Base-by-base conservation (phyloP, 2,329 filamentous ascomycete species). In the Penicillium italicum region DNA sequence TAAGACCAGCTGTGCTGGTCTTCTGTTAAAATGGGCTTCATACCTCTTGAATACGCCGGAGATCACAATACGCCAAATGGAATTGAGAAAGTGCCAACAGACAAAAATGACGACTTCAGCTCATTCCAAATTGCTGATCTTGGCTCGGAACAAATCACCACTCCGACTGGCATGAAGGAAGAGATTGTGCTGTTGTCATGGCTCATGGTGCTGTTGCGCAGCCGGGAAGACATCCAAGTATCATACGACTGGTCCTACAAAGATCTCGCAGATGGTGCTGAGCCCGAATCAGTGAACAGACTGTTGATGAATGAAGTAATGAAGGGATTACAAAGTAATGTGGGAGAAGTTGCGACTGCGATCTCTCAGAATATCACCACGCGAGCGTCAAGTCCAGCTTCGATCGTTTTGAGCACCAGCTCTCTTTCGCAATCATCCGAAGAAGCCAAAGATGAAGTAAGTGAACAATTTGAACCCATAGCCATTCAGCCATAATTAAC, bases 161-260 rank as follows among this genome's bases (percentile, higher is more conserved):
- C 66, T 11, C 61, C 62, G 16, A 76, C 74, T 8, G 66, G 70
- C 30, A 68, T 75, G 64, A 74, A 60, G 54, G 73, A 78, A n/a
- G 76, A 77, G 18, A 50, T 75, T 16, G 18, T 79, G 12, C 70
- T 79, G 11, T 42, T 75, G 34, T 71, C 78, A 38, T 80, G 78
- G 78, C 69, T 79, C 14, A 67, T 79, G 12, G 72, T 77, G 7
- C 72, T 80, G 8, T 53, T 78, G 53, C 70, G 77, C 11, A 76
- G 72, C 1, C 67, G 68, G 10, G 78, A 80, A 59, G 74, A 73
- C 16, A 66, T 65, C 34, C 65, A 70, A 16, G 59, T 72, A 11
- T 60, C 46, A 14, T 79, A 66, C 57, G 73, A 78, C 4, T 80
- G 77, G 77, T 59, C 67, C 4, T 74, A 75, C 58, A 62, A 56